Conservation (phyloP, 139 green algal genomes). For the Picochlorum sp. region DNA sequence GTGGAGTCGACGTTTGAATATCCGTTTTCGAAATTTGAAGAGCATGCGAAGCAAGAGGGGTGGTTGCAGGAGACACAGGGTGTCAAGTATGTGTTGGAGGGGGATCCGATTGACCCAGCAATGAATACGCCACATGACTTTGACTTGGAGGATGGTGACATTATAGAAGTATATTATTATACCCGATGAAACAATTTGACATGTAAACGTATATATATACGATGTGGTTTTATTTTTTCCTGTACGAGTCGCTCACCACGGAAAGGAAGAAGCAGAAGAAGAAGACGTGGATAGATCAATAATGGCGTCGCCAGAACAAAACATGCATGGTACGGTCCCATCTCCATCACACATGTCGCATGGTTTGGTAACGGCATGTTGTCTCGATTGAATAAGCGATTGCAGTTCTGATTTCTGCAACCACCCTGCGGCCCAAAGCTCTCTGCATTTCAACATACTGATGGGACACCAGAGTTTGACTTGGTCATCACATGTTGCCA, state of each 20-base stretch:
- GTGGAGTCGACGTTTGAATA: slow-evolving; percentile 1
- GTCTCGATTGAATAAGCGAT: not conserved
- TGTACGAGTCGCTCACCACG: no score
- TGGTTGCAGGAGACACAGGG: not conserved
- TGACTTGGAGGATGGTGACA: slow-evolving; percentile 34
- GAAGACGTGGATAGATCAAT: no score
- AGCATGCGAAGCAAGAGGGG: not conserved
- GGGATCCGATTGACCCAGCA: not conserved
- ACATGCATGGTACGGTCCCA: no score
- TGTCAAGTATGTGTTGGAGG: not conserved
- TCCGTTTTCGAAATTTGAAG: slow-evolving; percentile 1
- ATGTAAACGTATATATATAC: no score
- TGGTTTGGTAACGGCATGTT: no score
- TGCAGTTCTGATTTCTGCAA: slow-evolving; percentile 39
- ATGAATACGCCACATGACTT: slow-evolving; percentile 21
- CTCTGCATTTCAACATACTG: slow-evolving; percentile 38
- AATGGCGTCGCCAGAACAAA: no score
- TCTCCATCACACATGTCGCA: no score
- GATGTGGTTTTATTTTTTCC: no score
- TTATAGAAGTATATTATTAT: slow-evolving; percentile 15
- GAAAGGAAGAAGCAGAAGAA: no score
- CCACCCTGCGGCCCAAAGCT: slow-evolving; percentile 46
- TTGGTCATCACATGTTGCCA: slow-evolving; percentile 40
- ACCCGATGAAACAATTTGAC: not conserved
- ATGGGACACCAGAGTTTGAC: slow-evolving; percentile 48